These are phyloP conservation scores for Talaromyces rugulosus DNA, from an alignment of 2,329 filamentous ascomycete genomes.

Conservation along the genomic window DNA sequence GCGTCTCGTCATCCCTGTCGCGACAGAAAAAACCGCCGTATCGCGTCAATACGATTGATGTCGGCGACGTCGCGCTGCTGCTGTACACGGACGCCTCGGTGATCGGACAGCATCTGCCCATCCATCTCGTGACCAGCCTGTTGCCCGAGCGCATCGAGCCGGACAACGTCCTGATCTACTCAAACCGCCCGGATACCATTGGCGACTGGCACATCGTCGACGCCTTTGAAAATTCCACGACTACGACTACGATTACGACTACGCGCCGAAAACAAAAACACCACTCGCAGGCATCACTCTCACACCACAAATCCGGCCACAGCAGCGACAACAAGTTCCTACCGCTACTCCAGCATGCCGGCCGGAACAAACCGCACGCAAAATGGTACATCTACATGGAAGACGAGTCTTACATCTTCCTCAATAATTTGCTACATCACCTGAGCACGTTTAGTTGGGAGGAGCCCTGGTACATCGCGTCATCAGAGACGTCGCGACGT, in stretches of 20 bases:
- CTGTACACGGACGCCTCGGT: constrained; percentile 25
- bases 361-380: constrained; percentile 45
- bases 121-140: constrained; percentile 23
- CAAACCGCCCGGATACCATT: constrained; percentile 21
- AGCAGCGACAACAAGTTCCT: constrained; percentile 62
- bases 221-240: constrained; percentile 20
- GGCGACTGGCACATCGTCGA: constrained; percentile 20
- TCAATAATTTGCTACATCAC: constrained; percentile 50
- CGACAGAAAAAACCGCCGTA: neutral
- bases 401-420: constrained; percentile 55
- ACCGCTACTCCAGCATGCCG: constrained; percentile 55
- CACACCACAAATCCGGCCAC: constrained; percentile 42
- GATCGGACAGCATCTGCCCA: constrained; percentile 23
- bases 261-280: constrained; percentile 10
- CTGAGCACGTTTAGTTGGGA: constrained; percentile 41
- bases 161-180: constrained; percentile 22
- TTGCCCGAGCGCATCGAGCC: constrained; percentile 19
- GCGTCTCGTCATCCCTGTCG: neutral
- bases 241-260: constrained; percentile 10
- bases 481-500: constrained; percentile 48
- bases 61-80: constrained; percentile 14
- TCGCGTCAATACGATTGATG: neutral
- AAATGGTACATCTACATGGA: constrained; percentile 61
- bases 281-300: constrained; percentile 15
- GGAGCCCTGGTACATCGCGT: constrained; percentile 47